phyloP scores from a whole-genome alignment of 768 basidiomycete genomes.

The Kwoniella bestiolae region DNA sequence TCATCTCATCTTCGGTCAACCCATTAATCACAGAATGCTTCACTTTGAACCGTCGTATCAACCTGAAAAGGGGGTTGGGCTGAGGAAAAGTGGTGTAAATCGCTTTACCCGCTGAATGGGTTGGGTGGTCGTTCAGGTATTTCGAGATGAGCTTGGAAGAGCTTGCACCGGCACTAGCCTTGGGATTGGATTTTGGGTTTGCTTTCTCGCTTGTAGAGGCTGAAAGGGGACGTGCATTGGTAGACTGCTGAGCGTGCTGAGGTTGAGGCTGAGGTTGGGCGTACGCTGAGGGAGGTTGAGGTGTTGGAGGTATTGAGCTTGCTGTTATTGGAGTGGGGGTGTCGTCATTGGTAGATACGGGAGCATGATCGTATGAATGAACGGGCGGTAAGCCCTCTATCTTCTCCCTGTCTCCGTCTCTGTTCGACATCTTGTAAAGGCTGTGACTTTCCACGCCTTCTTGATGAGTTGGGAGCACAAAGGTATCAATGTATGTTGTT shows the following conservation, averaged over 20 bases:
- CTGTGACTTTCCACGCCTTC: no score
- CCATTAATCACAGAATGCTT: slow-evolving; percentile 56
- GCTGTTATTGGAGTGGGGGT: no score
- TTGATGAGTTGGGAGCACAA: neutral
- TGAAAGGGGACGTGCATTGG: neutral
- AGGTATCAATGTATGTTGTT: neutral
- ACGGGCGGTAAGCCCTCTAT: neutral
- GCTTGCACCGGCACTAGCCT: no score
- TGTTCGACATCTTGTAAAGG: neutral
- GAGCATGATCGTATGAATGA: neutral
- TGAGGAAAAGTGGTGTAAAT: slow-evolving; percentile 60
- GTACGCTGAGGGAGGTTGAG: slow-evolving; percentile 7
- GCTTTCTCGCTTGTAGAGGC: no score
- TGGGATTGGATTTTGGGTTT: no score
- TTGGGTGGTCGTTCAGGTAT: slow-evolving; percentile 59
- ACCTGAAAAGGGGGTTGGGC: slow-evolving; percentile 50
- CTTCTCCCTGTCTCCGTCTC: neutral
- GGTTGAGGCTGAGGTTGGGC: neutral
- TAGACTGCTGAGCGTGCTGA: neutral
- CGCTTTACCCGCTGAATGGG: slow-evolving; percentile 58
- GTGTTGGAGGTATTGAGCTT: neutral
- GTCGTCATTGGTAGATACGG: no score
- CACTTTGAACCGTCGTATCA: slow-evolving; percentile 56
- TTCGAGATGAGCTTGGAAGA: slow-evolving; percentile 56
- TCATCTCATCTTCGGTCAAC: slow-evolving; percentile 36